Base-by-base conservation (phyloP, 805 yeast species). In the Myxozyma kluyveri region DNA sequence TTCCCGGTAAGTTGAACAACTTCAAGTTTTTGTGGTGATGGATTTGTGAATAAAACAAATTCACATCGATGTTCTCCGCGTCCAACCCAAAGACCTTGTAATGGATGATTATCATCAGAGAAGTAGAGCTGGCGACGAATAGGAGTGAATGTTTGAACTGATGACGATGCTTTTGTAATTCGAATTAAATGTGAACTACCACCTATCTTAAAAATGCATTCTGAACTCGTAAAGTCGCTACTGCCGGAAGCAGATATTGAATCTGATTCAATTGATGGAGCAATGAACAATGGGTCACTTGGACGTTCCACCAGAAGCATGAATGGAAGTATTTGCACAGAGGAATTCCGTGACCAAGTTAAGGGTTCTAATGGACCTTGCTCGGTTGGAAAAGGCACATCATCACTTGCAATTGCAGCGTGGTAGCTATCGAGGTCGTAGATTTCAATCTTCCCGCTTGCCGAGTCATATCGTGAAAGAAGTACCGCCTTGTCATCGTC, bases 11-110 rank as follows among this genome's bases (percentile, higher is more conserved):
- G 50, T 41, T 63, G 62, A 37, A 64, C 56, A 4, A 64, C 69
- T 42, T 64, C 63, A 10, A 65, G 51, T 22, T 61, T 43, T n/a
- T 43, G 40, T 3, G 39, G 19, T 12, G 50, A 39, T 10, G 61
- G 60, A 50, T 65, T 67, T 36, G 54, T 59, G 31, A 63, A 52
- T 17, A 64, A 49, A 1, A 60, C 10, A 22, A 64, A 57, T 44
- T 63, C 60, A 9, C 61, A 51, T 9, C 61, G 58, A 18, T 45
- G 51, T n/a, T 49, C 59, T 36, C 43, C 48, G 27, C 61, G 61
- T 17, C 57, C 62, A 23, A 63, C 41, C 69, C 69, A 65, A 4
- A 65, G 32, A 7, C 69, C 69, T n/a, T 56, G 50, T 45, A 54
- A 59, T 12, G 64, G 65, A 36, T 27, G 42, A 31, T 49, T 50